A percentile compares a stretch with the other conserved stretches of the same genome.
These are phyloP conservation scores for Trebouxia sp. DNA, from an alignment of 139 green algal species.

Conservation along the genomic window DNA sequence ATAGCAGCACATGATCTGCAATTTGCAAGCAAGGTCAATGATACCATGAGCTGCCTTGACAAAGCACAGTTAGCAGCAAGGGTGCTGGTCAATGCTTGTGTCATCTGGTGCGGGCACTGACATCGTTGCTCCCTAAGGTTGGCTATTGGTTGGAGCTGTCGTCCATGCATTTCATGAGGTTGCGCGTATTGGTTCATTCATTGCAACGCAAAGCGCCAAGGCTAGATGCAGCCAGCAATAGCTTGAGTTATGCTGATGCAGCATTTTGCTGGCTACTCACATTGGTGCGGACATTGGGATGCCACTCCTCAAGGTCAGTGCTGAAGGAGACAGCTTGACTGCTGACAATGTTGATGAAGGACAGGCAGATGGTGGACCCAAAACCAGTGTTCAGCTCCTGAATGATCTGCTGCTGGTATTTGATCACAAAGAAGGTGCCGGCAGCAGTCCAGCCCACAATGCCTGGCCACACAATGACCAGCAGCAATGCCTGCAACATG, in stretches of 20 bases:
- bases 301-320: constrained; percentile 39
- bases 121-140: too few species aligned
- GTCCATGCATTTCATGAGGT: too few species aligned
- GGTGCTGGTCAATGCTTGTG: background rate
- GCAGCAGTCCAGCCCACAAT: constrained; percentile 33
- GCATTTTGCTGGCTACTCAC: background rate
- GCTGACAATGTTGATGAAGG: constrained; percentile 34
- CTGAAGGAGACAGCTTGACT: constrained; percentile 17
- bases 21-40: too few species aligned
- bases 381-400: constrained; percentile 36
- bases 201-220: background rate
- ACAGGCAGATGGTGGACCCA: constrained; percentile 39
- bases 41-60: too few species aligned
- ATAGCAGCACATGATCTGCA: too few species aligned
- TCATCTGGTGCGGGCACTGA: too few species aligned
- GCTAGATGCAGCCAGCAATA: too few species aligned
- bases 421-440: constrained; percentile 36
- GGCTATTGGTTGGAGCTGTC: too few species aligned
- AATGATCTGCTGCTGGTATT: constrained; percentile 34
- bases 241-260: background rate
- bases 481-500: constrained; percentile 27
- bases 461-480: constrained; percentile 42
- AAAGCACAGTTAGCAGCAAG: background rate
- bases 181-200: background rate
- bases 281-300: constrained; percentile 31